Evolutionary conservation across 2,329 filamentous ascomycete species (phyloP).

Genomic region (Fusarium foetens): DNA sequence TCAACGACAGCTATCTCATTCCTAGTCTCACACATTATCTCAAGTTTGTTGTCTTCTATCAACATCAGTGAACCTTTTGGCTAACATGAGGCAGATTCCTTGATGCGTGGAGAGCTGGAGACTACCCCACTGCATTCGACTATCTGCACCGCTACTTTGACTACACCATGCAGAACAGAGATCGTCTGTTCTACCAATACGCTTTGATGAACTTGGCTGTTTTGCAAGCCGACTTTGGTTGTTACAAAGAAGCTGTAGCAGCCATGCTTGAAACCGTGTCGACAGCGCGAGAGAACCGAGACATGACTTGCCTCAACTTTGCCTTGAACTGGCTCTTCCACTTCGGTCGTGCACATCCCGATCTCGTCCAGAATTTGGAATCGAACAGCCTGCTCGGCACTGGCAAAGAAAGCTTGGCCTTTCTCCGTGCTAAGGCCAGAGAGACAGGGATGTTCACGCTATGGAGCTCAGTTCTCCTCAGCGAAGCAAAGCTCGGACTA

Average conservation of each 20-base stretch:
- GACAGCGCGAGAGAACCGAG: slow-evolving; percentile 92
- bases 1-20: slow-evolving; percentile 73
- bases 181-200: slow-evolving; percentile 92
- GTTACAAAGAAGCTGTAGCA: slow-evolving; percentile 86
- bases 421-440: slow-evolving; percentile 85
- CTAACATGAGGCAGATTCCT: slow-evolving; percentile 70
- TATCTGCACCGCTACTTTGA: slow-evolving; percentile 95
- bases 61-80: slow-evolving; percentile 18
- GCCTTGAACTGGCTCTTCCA: slow-evolving; percentile 96
- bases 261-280: slow-evolving; percentile 96
- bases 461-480: slow-evolving; percentile 83
- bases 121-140: slow-evolving; percentile 91
- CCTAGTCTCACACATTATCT: slow-evolving; percentile 82
- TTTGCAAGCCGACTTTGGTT: slow-evolving; percentile 94
- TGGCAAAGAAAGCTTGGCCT: slow-evolving; percentile 83
- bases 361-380: slow-evolving; percentile 75
- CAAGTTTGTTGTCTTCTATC: slow-evolving; percentile 55
- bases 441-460: slow-evolving; percentile 88
- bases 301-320: slow-evolving; percentile 93
- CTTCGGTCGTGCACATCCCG: slow-evolving; percentile 86
- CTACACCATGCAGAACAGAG: slow-evolving; percentile 88
- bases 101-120: slow-evolving; percentile 90
- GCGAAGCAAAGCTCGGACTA: slow-evolving; percentile 84
- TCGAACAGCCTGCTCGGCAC: slow-evolving; percentile 79
- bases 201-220: slow-evolving; percentile 93